Conservation (phyloP, 495 filamentous ascomycete species). For the Tuber aestivum region DNA sequence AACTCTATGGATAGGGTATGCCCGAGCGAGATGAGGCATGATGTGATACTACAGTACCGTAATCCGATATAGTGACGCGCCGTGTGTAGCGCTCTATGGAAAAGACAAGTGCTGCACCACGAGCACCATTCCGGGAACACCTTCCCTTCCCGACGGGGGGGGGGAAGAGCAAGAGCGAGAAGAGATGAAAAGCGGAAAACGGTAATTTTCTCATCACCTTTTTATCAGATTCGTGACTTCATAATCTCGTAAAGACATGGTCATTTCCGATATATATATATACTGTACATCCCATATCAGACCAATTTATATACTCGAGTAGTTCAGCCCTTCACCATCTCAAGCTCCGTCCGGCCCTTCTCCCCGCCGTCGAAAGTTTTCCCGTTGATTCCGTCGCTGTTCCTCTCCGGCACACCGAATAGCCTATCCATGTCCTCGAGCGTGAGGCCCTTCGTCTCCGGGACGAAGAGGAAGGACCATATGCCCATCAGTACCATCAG, state of each 20-base stretch:
- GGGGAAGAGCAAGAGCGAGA: background rate
- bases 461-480: conserved; percentile 55
- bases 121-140: too few species aligned
- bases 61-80: too few species aligned
- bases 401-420: conserved; percentile 34
- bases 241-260: background rate
- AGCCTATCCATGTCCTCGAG: conserved; percentile 52
- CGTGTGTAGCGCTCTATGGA: too few species aligned
- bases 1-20: too few species aligned
- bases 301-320: too few species aligned
- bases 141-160: too few species aligned
- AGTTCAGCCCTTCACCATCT: background rate
- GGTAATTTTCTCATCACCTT: background rate
- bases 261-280: background rate
- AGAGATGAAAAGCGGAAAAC: background rate
- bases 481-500: conserved; percentile 61
- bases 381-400: background rate
- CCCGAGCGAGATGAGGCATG: too few species aligned
- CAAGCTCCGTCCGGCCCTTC: background rate
- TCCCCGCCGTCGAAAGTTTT: background rate
- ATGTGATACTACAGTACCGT: too few species aligned
- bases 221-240: background rate
- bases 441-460: conserved; percentile 52
- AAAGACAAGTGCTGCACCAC: background rate
- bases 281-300: background rate